Evolutionary conservation across 176 grass and related monocot genomes (phyloP).

Genomic region (Alopecurus myosuroides): DNA sequence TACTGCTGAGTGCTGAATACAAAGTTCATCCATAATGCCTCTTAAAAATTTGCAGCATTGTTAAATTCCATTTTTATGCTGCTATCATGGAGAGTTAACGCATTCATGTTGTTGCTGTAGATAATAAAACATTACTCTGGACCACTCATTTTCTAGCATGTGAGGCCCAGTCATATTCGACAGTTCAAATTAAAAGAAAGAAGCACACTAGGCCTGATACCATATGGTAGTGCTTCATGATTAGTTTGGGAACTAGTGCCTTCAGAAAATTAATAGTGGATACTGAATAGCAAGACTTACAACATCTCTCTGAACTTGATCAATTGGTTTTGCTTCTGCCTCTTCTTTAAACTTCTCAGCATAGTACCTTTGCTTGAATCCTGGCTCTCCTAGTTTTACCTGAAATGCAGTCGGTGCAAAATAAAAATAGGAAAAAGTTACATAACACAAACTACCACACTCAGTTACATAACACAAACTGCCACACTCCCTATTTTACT

Average conservation of each 20-base stretch:
- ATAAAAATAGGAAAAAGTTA: constrained; percentile 5
- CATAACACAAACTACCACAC: too few relatives aligned
- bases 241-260: not conserved
- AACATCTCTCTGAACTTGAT: constrained; percentile 79
- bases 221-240: constrained; percentile 15
- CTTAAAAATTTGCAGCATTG: not conserved
- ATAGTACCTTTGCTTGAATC: constrained; percentile 84
- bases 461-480: not conserved
- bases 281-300: constrained; percentile 51
- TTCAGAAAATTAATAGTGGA: constrained; percentile 9
- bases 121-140: not conserved
- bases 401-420: constrained; percentile 33
- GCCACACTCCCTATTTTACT: not conserved
- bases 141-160: not conserved
- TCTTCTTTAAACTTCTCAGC: constrained; percentile 91
- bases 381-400: constrained; percentile 93
- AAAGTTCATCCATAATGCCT: not conserved
- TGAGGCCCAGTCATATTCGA: not conserved
- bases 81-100: not conserved
- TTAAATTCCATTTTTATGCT: not conserved
- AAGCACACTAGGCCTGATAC: not conserved
- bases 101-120: constrained; percentile 1
- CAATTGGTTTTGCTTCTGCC: constrained; percentile 56
- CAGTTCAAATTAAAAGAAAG: constrained; percentile 11
- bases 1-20: not conserved